Base-by-base conservation (phyloP, 371 early-diverging fungal genomes). In the Catenaria anguillulae region DNA sequence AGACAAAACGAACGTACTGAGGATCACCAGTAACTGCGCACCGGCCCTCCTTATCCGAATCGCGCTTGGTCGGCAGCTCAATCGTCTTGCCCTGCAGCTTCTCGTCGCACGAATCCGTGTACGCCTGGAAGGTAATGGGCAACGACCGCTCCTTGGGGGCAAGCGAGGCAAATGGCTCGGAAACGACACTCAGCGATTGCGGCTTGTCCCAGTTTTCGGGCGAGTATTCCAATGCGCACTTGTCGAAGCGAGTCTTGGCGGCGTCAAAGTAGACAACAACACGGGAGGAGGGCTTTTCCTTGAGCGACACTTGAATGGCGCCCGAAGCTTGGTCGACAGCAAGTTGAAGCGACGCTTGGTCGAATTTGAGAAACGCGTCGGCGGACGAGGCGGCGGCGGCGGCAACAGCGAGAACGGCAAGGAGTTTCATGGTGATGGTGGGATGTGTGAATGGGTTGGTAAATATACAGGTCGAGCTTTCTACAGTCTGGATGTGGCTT, bases 231-330 rank as follows among this genome's bases (percentile, higher is more conserved):
- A 55, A 23, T 19, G 55, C 55, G 55, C 55, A 55, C 36, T 24
- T 55, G 55, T 55, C 55, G 23, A 55, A 55, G 10, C 15, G 4
- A 3, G 36, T 34, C 21, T 55, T 55, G 36, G 55, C 29, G 21
- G 55, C 55, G 33, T 55, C 55, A 55, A 23, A 55, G 55, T 55
- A 55, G 29, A 55, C 33, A 19, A 36, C 36, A 4, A 33, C 33
- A 19, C 36, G 33, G 21, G 55, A 33, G 17, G 33, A 3, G 12
- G 55, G 55, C 55, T 4, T 4, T 23, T 4, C 21, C 36, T 55
- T 55, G 10, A 55, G 36, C 36, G 55, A 55, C 17, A 55, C 36
- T 2, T 55, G n/a, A n/a, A n/a, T n/a, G n/a, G n/a, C n/a, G n/a
- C n/a, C n/a, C n/a, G n/a, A n/a, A n/a, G n/a, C n/a, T n/a, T n/a